Evolutionary conservation across 768 basidiomycete genomes (phyloP).

Genomic region (Suillus clintonianus): DNA sequence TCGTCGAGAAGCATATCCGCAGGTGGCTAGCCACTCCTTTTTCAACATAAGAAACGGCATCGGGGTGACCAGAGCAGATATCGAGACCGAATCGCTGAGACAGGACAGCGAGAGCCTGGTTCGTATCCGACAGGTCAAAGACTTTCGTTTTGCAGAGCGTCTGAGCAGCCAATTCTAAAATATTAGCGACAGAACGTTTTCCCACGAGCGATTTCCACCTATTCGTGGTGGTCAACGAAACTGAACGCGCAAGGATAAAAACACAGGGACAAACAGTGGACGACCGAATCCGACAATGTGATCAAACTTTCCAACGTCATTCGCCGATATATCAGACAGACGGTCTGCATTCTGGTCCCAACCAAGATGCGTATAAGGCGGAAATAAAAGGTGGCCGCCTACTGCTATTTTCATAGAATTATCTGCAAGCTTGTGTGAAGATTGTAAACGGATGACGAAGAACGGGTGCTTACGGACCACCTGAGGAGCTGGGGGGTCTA

Average conservation of each 20-base stretch:
- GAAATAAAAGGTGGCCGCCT: background rate
- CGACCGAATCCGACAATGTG: conserved; percentile 3
- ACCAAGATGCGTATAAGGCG: conserved; percentile 4
- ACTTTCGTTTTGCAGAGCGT: background rate
- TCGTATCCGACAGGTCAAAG: background rate
- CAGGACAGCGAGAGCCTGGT: too few relatives aligned
- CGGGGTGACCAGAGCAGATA: too few relatives aligned
- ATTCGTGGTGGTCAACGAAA: background rate
- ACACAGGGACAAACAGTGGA: background rate
- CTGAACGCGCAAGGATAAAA: background rate
- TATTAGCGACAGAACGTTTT: background rate
- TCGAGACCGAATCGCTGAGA: too few relatives aligned
- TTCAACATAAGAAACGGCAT: too few relatives aligned
- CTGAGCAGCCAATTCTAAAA: background rate
- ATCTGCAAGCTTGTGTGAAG: background rate
- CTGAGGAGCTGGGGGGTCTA: background rate
- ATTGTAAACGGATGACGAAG: too few relatives aligned
- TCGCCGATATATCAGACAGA: background rate
- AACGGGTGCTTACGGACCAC: background rate
- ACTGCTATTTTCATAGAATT: background rate
- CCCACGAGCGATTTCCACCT: background rate
- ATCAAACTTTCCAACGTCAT: background rate
- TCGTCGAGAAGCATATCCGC: too few relatives aligned
- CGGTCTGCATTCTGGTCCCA: conserved; percentile 4
- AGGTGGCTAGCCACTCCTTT: too few relatives aligned